Percentiles rank a stretch among this genome's conserved stretches.
Evolutionary conservation across 208 protist genomes (phyloP).

Genomic region (Sergeia podlipaevii): DNA sequence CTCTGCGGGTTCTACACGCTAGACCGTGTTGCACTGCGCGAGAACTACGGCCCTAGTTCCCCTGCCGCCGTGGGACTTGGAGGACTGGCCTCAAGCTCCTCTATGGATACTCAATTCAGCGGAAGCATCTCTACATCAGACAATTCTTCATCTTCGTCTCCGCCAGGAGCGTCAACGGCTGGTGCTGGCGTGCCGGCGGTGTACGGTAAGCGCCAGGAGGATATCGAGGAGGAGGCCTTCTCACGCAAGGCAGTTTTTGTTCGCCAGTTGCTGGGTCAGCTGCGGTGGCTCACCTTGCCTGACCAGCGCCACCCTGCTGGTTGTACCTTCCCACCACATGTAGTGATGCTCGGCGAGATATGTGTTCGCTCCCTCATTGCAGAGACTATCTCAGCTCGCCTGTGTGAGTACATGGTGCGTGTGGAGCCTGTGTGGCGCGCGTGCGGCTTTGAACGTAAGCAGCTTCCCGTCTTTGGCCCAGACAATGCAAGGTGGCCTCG

Average conservation of each 20-base stretch:
- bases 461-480: slow-evolving; percentile 32
- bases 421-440: slow-evolving; percentile 84
- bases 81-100: slow-evolving; percentile 71
- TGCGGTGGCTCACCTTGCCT: slow-evolving; percentile 78
- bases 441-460: slow-evolving; percentile 75
- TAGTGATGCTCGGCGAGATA: slow-evolving; percentile 74
- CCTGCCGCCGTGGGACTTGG: slow-evolving; percentile 81
- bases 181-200: neutral
- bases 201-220: slow-evolving; percentile 38
- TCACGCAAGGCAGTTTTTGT: slow-evolving; percentile 87
- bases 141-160: no score
- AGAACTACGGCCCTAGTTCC: slow-evolving; percentile 70
- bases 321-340: slow-evolving; percentile 72
- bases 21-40: slow-evolving; percentile 71
- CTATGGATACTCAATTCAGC: slow-evolving; percentile 53
- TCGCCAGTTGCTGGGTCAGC: slow-evolving; percentile 81
- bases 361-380: slow-evolving; percentile 78
- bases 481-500: slow-evolving; percentile 19
- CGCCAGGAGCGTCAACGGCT: no score
- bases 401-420: slow-evolving; percentile 91
- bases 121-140: slow-evolving; percentile 8
- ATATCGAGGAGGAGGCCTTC: slow-evolving; percentile 80
- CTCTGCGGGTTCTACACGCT: slow-evolving; percentile 83
- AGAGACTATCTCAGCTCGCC: slow-evolving; percentile 68
- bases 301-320: slow-evolving; percentile 77